Base-by-base conservation (phyloP, 1,284 basidiomycete genomes). In the Puccinia novopanici region DNA sequence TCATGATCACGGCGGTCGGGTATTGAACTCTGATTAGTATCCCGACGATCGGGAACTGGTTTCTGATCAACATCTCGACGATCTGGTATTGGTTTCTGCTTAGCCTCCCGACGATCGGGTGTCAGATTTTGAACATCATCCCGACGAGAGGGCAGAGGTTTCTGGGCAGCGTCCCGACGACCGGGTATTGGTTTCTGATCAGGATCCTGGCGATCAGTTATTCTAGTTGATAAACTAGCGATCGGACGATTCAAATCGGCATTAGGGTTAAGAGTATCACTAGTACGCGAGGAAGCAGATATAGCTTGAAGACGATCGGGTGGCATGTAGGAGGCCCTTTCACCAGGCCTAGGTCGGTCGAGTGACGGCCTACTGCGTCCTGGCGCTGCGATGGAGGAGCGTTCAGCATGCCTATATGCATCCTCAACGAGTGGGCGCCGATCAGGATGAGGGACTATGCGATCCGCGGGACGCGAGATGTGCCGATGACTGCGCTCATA, bases 271-370 rank as follows among this genome's bases (percentile, higher is more conserved):
- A 17, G 30, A 30, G 75, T n/a, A 15, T 77, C 50, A 52, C 34
- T 63, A 52, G 9, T 30, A 30, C 63, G 61, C 15, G 75, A 63
- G 17, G 75, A 30, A 19, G 42, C 30, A n/a, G 55, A n/a, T 59
- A 75, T 24, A 52, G 74, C 74, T 50, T 75, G 74, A 17, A 67
- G 75, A n/a, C 65, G 61, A 34, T 77, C 75, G 34, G 75, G 61
- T 52, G 74, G 74, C 74, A 75, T 75, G 59, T 75, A 75, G 17
- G 74, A 75, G n/a, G 74, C 74, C 45, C 74, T 45, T 75, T 75
- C 74, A 30, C 74, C 59, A n/a, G 57, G 57, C 13, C 22, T 61
- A 6, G 74, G 74, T 34, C 61, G 57, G 27, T 75, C 57, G 42
- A 34, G 50, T 45, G 59, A n/a, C 40, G 59, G 57, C 13, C 40